Conservation (phyloP, 1,284 basidiomycete genomes). For the Ganoderma leucocontextum region DNA sequence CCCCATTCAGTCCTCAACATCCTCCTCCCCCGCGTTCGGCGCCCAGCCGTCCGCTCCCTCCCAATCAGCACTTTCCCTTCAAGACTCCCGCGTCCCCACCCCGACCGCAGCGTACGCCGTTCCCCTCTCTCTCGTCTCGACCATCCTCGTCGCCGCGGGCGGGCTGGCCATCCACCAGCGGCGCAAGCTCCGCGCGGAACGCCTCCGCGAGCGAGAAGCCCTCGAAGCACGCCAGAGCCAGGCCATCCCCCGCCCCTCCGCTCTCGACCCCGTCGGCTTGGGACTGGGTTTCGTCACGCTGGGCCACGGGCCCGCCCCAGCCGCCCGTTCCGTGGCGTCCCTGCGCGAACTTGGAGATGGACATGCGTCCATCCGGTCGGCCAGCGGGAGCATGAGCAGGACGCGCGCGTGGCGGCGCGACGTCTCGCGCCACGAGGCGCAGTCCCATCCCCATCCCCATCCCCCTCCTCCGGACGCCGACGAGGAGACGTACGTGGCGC, state of each 20-base stretch:
- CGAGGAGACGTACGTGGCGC: constrained; percentile 26
- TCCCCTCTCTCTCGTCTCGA: constrained; percentile 52
- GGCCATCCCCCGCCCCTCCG: constrained; percentile 27
- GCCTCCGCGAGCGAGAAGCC: constrained; percentile 27
- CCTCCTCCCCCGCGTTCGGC: constrained; percentile 2
- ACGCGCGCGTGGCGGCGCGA: constrained; percentile 31
- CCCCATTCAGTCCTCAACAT: neutral
- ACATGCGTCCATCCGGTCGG: constrained; percentile 22
- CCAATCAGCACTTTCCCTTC: constrained; percentile 29
- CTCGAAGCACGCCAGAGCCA: constrained; percentile 20
- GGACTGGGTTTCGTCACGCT: constrained; percentile 27
- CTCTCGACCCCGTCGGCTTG: constrained; percentile 24
- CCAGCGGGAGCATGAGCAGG: constrained; percentile 29
- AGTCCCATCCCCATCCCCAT: neutral
- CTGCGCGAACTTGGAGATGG: neutral
- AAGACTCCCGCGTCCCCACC: constrained; percentile 43
- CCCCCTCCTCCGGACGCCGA: constrained; percentile 8
- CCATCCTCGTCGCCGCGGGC: constrained; percentile 49
- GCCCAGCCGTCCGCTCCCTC: constrained; percentile 21
- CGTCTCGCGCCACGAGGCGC: constrained; percentile 19
- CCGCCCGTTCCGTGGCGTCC: neutral
- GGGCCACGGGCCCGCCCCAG: constrained; percentile 10
- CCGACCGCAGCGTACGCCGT: constrained; percentile 53
- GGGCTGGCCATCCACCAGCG: constrained; percentile 42
- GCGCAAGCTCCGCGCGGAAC: constrained; percentile 39